Evolutionary conservation across 371 early-diverging fungal genomes (phyloP), one percentile per base, ranked within the genome.

Genomic region (Hamiltosporidium tvaerminnensis): DNA sequence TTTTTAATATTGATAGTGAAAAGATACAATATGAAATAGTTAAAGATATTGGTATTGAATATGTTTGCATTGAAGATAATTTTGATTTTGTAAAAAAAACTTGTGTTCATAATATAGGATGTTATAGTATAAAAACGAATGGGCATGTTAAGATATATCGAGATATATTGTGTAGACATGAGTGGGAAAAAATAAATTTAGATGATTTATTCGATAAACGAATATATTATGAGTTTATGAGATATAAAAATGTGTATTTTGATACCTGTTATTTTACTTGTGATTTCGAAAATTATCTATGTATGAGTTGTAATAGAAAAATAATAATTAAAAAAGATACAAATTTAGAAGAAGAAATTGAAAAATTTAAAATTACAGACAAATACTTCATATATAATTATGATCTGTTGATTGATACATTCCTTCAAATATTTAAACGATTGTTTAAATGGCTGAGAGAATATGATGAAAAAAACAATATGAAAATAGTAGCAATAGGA

Each of bases 401-500:
- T 39, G 37, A 39, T 3, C n/a, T 55, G 56, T 16, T 55, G 3
- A 30, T 16, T 33, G 33, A 37, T 16, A 39, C 33, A 5, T 39
- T 55, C 16, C n/a, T 14, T 14, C n/a, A 14, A n/a, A 39, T 55
- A 3, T 14, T 14, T 39, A 32, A 55, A 3, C 33, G 41, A 9
- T 14, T 69, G 30, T 61, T 64, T 52, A 60, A 47, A n/a, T 70
- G 65, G 65, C 30, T 65, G 14, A 52, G 38, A 14, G 63, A 66
- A 50, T 70, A 70, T 52, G 34, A 59, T 1, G 54, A 57, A 55
- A 61, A 59, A 16, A 70, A 70, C 37, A 52, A 59, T 37, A 53
- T 66, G n/a, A 70, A 70, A 65, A 62, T 70, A 16, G 59, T 70
- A 31, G 66, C 66, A 4, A 54, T 38, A 33, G 70, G 66, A 23